These are phyloP conservation scores for Fusarium sp. DNA, from an alignment of 2,329 filamentous ascomycete species.

Conservation along the genomic window DNA sequence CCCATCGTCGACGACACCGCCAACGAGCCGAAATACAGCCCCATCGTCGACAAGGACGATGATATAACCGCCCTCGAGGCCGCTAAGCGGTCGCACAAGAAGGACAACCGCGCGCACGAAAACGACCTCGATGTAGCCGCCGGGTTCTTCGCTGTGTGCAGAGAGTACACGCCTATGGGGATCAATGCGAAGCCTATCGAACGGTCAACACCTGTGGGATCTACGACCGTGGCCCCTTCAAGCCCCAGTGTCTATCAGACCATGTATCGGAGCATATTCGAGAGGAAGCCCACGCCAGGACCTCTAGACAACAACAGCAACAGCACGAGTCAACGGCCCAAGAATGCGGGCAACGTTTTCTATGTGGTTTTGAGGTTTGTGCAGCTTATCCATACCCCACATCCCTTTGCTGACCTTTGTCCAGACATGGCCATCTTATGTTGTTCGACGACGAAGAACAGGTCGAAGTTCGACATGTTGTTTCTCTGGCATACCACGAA, in stretches of 20 bases:
- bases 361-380: slow-evolving; percentile 81
- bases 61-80: slow-evolving; percentile 70
- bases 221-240: slow-evolving; percentile 75
- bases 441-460: slow-evolving; percentile 96
- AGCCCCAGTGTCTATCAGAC: slow-evolving; percentile 96
- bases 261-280: slow-evolving; percentile 97
- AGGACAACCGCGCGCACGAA: slow-evolving; percentile 64
- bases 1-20: slow-evolving; percentile 59
- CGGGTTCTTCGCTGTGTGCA: slow-evolving; percentile 93
- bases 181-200: slow-evolving; percentile 94
- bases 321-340: slow-evolving; percentile 61
- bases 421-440: slow-evolving; percentile 92
- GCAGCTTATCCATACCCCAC: background rate
- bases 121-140: slow-evolving; percentile 80
- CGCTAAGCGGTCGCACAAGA: slow-evolving; percentile 64
- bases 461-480: slow-evolving; percentile 93
- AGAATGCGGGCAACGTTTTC: slow-evolving; percentile 84
- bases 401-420: slow-evolving; percentile 12
- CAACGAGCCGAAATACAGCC: slow-evolving; percentile 39
- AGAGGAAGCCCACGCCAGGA: slow-evolving; percentile 68
- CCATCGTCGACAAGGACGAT: slow-evolving; percentile 67
- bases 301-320: slow-evolving; percentile 59
- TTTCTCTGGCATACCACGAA: slow-evolving; percentile 87
- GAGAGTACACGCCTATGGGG: slow-evolving; percentile 90
- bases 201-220: slow-evolving; percentile 80